Base-by-base conservation (phyloP, 768 basidiomycete species). In the Boletus edulis region DNA sequence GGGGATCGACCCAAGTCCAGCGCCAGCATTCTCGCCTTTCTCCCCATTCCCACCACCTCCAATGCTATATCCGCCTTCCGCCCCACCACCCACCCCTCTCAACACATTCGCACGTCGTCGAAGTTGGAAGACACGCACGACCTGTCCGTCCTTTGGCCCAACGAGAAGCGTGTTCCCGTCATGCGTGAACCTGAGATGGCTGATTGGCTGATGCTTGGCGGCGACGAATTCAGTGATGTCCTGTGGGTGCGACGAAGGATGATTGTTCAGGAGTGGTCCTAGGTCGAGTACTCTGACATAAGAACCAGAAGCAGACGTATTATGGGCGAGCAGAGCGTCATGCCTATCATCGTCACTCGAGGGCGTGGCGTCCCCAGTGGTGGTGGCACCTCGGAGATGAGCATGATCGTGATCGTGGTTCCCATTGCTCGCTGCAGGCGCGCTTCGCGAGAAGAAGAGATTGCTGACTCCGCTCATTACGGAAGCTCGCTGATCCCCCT, bases 391-490 rank as follows among this genome's bases (percentile, higher is more conserved):
- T 55, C 58, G 60, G 57, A 53, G 57, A 62, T 56, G 45, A 50
- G 3, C 41, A 24, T 51, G 58, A 54, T 56, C 61, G 15, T 42
- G 34, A 40, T 57, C 38, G 38, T 57, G 49, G 32, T 56, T 54
- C 35, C 62, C 61, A 3, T 60, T 46, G 18, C 58, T 72, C 34
- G 72, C 72, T 42, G 27, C 79, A 9, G 86, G 86, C 1, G 85
- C 84, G 55, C 85, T 86, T 67, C 80, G 73, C 46, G 85, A 87
- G 62, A 84, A 84, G 61, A 83, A 79, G 62, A 74, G 66, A 46
- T 69, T 69, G n/a, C 69, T 59, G 20, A 68, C 56, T 35, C 65
- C 72, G 39, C 63, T 63, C 32, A 67, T 65, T 35, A 60, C 54
- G 51, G 68, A 59, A 24, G 60, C 29, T 31, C 49, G 59, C 59